These are phyloP conservation scores for Rhizopogon sp. DNA, from an alignment of 768 basidiomycete genomes.

Conservation along the genomic window DNA sequence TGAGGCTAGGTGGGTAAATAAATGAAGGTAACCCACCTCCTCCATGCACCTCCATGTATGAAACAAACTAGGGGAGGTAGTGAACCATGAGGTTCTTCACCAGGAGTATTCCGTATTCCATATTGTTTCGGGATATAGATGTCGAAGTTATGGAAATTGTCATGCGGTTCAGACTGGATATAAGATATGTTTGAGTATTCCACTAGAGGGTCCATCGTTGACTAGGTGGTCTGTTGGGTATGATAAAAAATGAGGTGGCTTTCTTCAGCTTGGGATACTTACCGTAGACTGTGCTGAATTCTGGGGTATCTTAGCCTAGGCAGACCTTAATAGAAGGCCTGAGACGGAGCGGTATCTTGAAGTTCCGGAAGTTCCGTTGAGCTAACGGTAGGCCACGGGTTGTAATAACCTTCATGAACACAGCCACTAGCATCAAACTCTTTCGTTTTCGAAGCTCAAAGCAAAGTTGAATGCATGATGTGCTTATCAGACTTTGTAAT, in stretches of 20 bases:
- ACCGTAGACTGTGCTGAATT: too few relatives aligned
- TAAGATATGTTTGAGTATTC: slow-evolving; percentile 32
- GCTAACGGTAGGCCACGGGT: too few relatives aligned
- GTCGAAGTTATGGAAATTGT: slow-evolving; percentile 49
- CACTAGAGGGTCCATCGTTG: slow-evolving; percentile 6
- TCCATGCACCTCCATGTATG: slow-evolving; percentile 84
- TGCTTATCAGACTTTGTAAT: too few relatives aligned
- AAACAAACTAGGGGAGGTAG: slow-evolving; percentile 55
- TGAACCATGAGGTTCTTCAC: not conserved
- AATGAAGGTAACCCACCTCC: slow-evolving; percentile 43
- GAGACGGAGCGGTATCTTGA: too few relatives aligned
- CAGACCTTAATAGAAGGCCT: too few relatives aligned
- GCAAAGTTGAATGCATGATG: too few relatives aligned
- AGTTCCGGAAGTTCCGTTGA: too few relatives aligned
- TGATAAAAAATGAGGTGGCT: not conserved
- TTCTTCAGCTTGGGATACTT: too few relatives aligned
- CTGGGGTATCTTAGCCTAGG: not conserved
- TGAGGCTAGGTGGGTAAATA: slow-evolving; percentile 1
- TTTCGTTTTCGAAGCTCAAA: too few relatives aligned
- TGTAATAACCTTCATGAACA: too few relatives aligned
- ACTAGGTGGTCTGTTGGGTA: not conserved
- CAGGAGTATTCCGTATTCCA: not conserved
- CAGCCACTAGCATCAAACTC: too few relatives aligned
- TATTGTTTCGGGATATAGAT: slow-evolving; percentile 34
- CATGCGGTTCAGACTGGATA: slow-evolving; percentile 13